Conservation (phyloP, 176 grass and related monocot genomes). For the Chloris gayana region DNA sequence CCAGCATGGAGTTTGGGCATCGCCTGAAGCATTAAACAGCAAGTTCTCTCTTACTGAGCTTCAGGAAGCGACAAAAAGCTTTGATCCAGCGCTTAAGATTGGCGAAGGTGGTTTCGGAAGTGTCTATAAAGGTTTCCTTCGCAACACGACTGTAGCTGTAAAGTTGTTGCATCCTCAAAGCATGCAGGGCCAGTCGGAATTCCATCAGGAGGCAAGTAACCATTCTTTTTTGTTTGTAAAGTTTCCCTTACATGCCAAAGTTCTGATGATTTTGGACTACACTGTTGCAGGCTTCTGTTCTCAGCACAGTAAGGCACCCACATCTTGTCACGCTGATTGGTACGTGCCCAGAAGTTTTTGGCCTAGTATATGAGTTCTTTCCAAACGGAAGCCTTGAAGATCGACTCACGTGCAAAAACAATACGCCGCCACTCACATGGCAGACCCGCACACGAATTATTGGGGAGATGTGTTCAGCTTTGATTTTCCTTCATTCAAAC, state of each 20-base stretch:
- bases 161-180: constrained; percentile 56
- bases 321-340: constrained; percentile 70
- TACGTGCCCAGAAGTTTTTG: constrained; percentile 52
- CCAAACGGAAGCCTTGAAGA: constrained; percentile 72
- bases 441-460: constrained; percentile 57
- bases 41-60: constrained; percentile 57
- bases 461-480: constrained; percentile 63
- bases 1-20: neutral
- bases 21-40: constrained; percentile 37
- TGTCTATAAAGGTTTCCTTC: constrained; percentile 60
- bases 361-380: constrained; percentile 60
- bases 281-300: constrained; percentile 48
- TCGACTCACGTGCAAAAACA: constrained; percentile 30
- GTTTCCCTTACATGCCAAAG: neutral
- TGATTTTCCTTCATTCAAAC: constrained; percentile 68
- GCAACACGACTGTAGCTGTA: constrained; percentile 60
- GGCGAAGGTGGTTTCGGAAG: constrained; percentile 60
- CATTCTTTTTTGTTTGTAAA: constrained; percentile 4
- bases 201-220: constrained; percentile 62
- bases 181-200: constrained; percentile 47
- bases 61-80: constrained; percentile 48
- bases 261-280: neutral
- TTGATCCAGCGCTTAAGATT: constrained; percentile 43
- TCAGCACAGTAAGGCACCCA: constrained; percentile 65
- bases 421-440: constrained; percentile 53